Evolutionary conservation across 2,329 filamentous ascomycete genomes (phyloP).

Genomic region (Diaporthe sp.): DNA sequence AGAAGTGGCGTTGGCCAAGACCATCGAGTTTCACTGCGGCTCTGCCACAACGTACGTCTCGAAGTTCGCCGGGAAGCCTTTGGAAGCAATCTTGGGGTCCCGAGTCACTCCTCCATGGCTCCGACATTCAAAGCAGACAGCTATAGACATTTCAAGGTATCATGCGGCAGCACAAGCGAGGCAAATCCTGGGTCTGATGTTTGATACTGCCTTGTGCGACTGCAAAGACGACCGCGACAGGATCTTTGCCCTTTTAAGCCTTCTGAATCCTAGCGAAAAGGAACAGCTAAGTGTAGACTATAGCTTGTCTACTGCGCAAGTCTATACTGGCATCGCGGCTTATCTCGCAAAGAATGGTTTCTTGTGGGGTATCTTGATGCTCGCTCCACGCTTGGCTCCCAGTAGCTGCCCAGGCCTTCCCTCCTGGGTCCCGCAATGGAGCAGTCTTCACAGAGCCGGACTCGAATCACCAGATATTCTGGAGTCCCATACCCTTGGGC

Average conservation of each 20-base stretch:
- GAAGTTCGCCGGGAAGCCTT: background rate
- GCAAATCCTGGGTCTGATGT: background rate
- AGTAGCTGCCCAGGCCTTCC: background rate
- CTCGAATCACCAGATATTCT: background rate
- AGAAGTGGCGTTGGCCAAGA: background rate
- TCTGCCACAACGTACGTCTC: background rate
- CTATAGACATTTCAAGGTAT: background rate
- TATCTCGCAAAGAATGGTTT: background rate
- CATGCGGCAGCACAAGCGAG: background rate
- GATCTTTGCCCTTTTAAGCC: background rate
- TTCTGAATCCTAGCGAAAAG: background rate
- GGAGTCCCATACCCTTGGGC: background rate
- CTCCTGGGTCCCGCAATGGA: background rate
- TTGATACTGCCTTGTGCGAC: background rate
- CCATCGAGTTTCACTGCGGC: background rate
- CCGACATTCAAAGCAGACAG: background rate
- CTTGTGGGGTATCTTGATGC: background rate
- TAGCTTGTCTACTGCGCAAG: background rate
- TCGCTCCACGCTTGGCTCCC: background rate
- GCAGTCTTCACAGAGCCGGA: background rate
- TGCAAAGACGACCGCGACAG: conserved; percentile 1
- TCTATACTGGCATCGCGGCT: background rate
- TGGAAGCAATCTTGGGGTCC: background rate
- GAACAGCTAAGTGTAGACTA: background rate
- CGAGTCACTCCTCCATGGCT: background rate